Base-by-base conservation (phyloP, 306 rosid species). In the Sechiopsis laciniata region DNA sequence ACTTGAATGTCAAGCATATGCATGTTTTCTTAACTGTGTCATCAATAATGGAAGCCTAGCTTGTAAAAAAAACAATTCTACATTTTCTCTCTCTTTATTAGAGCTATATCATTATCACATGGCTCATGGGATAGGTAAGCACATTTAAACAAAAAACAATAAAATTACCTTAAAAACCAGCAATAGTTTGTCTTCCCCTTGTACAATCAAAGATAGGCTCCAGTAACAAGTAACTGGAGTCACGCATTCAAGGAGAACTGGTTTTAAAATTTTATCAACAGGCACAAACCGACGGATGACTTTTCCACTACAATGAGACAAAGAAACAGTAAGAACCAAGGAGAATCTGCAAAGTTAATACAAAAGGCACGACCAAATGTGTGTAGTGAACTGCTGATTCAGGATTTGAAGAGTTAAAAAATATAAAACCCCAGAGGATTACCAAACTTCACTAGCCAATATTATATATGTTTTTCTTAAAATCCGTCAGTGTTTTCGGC, bases 171-270 rank as follows among this genome's bases (percentile, higher is more conserved):
- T 87, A 72, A 90, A 90, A 79, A 87, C 91, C 35, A 84, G 58
- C 85, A 83, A 76, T 72, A 90, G 75, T 56, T 90, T 86, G 20
- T 84, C 81, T 81, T 94, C 97, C 60, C 71, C 92, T 1, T 76
- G 83, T 50, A 87, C 32, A 77, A 94, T 82, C 79, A 90, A 69
- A 63, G 92, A 90, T 40, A 93, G 81, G 73, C 87, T 84, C 97
- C 97, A 93, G 83, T 87, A 90, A 74, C 98, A 93, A 56, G 98
- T 93, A 72, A 90, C 80, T 5, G 98, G 97, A 53, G 96, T 90
- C 83, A 90, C 89, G 77, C 90, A 83, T 86, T 94, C 98, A 58
- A 85, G 70, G 58, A 94, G 80, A 62, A 85, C 86, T 14, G 97
- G 97, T 71, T 90, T 88, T 71, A 90, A 77, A 80, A 93, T 86